Evolutionary conservation across 257 asterid species (phyloP).

Genomic region (Nicotiana obtusifolia): DNA sequence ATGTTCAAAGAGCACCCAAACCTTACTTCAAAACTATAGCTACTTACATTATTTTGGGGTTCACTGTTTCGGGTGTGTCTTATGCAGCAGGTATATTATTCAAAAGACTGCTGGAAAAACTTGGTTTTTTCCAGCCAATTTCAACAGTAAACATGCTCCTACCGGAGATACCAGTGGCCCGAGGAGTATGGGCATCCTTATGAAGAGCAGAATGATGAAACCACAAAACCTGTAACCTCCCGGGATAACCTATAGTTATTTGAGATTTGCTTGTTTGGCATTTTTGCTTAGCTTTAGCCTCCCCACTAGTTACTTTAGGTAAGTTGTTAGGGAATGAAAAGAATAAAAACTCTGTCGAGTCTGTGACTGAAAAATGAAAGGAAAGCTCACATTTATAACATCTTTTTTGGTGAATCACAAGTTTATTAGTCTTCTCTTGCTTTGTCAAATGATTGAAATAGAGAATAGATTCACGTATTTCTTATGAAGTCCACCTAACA

Average conservation of each 20-base stretch:
- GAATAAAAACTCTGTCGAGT: neutral
- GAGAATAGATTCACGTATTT: neutral
- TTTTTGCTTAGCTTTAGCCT: neutral
- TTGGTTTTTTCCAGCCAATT: constrained; percentile 44
- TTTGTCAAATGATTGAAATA: neutral
- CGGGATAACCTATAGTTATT: neutral
- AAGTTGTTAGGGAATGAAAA: neutral
- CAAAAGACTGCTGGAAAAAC: constrained; percentile 49
- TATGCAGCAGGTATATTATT: constrained; percentile 53
- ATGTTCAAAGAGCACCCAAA: constrained; percentile 47
- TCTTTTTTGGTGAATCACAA: too few species aligned
- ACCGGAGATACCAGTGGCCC: constrained; percentile 18
- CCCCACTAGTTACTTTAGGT: neutral
- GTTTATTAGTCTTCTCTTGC: neutral
- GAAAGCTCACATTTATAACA: neutral
- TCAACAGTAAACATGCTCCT: constrained; percentile 19
- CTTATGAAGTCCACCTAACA: neutral
- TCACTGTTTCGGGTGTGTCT: constrained; percentile 53
- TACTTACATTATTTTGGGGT: constrained; percentile 41
- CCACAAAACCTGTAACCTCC: neutral
- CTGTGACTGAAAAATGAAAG: neutral
- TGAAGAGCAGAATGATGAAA: constrained; percentile 17
- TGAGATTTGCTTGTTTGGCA: neutral
- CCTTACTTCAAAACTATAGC: constrained; percentile 46
- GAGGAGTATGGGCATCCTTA: constrained; percentile 40